Base-by-base conservation (phyloP, 2,329 filamentous ascomycete species). In the Calcarisporium arbuscula region DNA sequence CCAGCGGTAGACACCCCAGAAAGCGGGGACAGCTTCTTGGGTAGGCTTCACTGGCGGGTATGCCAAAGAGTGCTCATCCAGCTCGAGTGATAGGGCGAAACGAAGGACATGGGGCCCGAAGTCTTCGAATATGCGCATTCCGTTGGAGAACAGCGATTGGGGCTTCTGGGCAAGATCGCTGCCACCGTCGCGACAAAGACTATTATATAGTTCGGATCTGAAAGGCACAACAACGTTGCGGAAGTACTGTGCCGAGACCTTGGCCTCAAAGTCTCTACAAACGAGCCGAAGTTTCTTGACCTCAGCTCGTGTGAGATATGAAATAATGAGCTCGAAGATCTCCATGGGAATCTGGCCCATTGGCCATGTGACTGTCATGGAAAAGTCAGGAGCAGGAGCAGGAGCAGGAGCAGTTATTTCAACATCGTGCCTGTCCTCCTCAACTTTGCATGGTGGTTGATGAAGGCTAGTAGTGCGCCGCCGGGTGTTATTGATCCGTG, bases 61-160 rank as follows among this genome's bases (percentile, higher is more conserved):
- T 10, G 61, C 57, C 9, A 72, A 50, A 11, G 57, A 60, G 25
- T 57, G 54, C 49, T 82, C 74, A 36, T 74, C 70, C n/a, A 84
- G 66, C 47, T 85, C 80, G 41, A 85, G 77, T 17, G 77, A 77
- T 50, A 86, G 72, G 5, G 77, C 81, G 47, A 82, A 83, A 34
- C 69, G 70, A 19, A 63, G 60, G 36, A 85, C 80, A 35, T 76
- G 68, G 19, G 61, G 58, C 9, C 75, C 76, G 52, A 82, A 80
- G 12, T 69, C 67, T 44, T 74, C 57, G 45, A 82, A 80, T 20
- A 82, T 70, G 39, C 72, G 65, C 50, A 80, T 70, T 21, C 77
- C 77, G 37, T 68, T 68, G 45, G 54, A 55, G 18, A 64, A 53
- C 22, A 62, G 46, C 8, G 49, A 46, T 1, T 52, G 43, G 19